phyloP scores from a whole-genome alignment of 164 flowering plant genomes.

The Vitis cinerea region DNA sequence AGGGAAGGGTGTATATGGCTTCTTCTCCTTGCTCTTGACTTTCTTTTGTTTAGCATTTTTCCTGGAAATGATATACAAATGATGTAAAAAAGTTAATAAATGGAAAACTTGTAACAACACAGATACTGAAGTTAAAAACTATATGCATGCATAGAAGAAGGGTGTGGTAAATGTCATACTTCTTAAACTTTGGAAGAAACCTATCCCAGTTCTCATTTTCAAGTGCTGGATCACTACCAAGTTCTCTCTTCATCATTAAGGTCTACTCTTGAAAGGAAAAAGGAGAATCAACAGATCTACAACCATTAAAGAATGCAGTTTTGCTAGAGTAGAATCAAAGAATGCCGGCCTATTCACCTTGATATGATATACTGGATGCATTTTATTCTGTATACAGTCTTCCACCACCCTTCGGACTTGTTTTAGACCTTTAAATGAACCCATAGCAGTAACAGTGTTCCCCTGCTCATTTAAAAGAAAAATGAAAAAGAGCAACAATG shows the following conservation, averaged over 20 bases:
- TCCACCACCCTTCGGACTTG: slow-evolving; percentile 87
- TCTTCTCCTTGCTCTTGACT: slow-evolving; percentile 78
- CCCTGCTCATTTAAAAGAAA: slow-evolving; percentile 47
- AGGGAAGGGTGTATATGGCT: slow-evolving; percentile 92
- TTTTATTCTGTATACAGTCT: slow-evolving; percentile 79
- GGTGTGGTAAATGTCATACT: slow-evolving; percentile 40
- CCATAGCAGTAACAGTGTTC: slow-evolving; percentile 95
- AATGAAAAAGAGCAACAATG: slow-evolving; percentile 6
- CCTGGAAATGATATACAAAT: slow-evolving; percentile 40
- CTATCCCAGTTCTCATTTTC: slow-evolving; percentile 92
- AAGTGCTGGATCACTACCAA: slow-evolving; percentile 78
- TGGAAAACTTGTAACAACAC: background rate
- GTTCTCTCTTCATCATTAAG: slow-evolving; percentile 82
- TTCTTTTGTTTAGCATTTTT: slow-evolving; percentile 88
- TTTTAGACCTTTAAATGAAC: slow-evolving; percentile 85
- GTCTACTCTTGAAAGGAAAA: slow-evolving; percentile 35
- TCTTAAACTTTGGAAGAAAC: slow-evolving; percentile 89
- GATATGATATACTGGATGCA: slow-evolving; percentile 82
- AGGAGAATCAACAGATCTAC: slow-evolving; percentile 1
- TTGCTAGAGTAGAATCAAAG: background rate
- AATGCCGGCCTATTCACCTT: slow-evolving; percentile 47
- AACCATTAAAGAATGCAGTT: background rate
- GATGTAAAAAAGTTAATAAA: background rate
- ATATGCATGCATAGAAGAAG: background rate
- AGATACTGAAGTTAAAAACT: background rate